A percentile compares a stretch with the other conserved stretches of the same genome.
Conservation (phyloP, 805 yeast species). For the Kodamaea hsintzibuensis region DNA sequence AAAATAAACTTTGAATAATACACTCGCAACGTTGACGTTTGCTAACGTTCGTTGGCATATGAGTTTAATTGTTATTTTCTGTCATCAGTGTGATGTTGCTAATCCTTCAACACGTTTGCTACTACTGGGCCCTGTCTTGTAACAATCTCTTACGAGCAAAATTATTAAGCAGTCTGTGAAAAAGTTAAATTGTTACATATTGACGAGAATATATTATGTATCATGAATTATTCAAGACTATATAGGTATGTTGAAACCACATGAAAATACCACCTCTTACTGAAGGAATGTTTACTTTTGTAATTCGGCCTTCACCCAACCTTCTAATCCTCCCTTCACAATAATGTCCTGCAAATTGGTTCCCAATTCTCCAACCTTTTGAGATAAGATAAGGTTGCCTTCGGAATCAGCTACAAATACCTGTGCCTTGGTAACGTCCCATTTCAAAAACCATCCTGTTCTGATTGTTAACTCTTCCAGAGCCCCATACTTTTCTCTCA, state of each 20-base stretch:
- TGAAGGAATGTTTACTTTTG: background rate
- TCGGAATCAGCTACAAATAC: conserved; percentile 75
- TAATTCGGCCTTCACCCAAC: conserved; percentile 88
- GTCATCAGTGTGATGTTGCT: background rate
- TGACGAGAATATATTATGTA: background rate
- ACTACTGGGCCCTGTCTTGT: background rate
- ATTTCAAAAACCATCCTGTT: conserved; percentile 88
- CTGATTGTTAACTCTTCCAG: conserved; percentile 81
- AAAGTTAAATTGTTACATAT: too few species aligned
- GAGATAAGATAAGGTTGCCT: conserved; percentile 63
- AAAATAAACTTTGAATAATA: background rate
- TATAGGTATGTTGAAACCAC: too few species aligned
- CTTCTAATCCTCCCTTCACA: conserved; percentile 96
- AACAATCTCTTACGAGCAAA: background rate
- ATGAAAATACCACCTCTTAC: too few species aligned
- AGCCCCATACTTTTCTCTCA: conserved; percentile 65
- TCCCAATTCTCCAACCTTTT: conserved; percentile 95
- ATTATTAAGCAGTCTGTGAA: too few species aligned
- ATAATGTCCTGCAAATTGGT: conserved; percentile 94
- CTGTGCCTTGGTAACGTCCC: conserved; percentile 87
- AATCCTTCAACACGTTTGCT: background rate
- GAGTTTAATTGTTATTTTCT: background rate
- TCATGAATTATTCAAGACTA: background rate
- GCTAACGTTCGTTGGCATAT: background rate
- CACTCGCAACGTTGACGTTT: background rate